Evolutionary conservation across 1,284 basidiomycete species (phyloP), one percentile per base, ranked within the genome.

Genomic region (Apiotrichum gracile): DNA sequence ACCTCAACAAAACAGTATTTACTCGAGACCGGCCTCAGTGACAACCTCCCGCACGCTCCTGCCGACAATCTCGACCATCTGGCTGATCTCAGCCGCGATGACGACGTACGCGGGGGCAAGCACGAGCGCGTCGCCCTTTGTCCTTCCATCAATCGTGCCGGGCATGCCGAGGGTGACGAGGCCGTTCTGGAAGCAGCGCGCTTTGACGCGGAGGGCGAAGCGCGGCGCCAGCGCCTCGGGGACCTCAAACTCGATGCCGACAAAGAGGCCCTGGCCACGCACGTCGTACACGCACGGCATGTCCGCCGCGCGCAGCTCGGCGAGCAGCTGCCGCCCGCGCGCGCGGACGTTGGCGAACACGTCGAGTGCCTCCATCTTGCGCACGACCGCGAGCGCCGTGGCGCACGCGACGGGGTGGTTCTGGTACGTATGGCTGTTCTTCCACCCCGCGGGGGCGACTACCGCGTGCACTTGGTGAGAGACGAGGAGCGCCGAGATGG

Each of bases 401-500:
- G 85, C 85, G 62, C 86, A 89, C 10, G 84, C 80, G 55, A 88
- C 66, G 2, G 87, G 87, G 68, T 88, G 83, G 64, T 82, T 85
- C 78, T 90, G 88, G 68, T 90, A 92, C 2, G 88, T 91, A 70
- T 91, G 88, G 0, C 86, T 86, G 67, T 89, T 88, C 69, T 87
- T 64, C 60, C 62, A 67, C 38, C 66, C 66, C 6, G 83, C 82
- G 35, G 80, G 76, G 56, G 79, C 81, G 17, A 82, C 79, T 56
- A 88, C 79, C 5, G 84, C 86, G 47, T 81, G 78, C 1, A 85
- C 83, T 34, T 89, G 79, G 56, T 79, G 79, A 59, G 83, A 80
- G 21, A 90, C 79, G 41, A 91, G 79, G 5, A 88, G 77, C 0
- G 86, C 88, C 22, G 88, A 88, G 54, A 91, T 88, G n/a, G 87